Percentiles rank a stretch among this genome's conserved stretches.
These are phyloP conservation scores for Verticillium alfalfae DNA, from an alignment of 2,329 filamentous ascomycete genomes.

Conservation along the genomic window DNA sequence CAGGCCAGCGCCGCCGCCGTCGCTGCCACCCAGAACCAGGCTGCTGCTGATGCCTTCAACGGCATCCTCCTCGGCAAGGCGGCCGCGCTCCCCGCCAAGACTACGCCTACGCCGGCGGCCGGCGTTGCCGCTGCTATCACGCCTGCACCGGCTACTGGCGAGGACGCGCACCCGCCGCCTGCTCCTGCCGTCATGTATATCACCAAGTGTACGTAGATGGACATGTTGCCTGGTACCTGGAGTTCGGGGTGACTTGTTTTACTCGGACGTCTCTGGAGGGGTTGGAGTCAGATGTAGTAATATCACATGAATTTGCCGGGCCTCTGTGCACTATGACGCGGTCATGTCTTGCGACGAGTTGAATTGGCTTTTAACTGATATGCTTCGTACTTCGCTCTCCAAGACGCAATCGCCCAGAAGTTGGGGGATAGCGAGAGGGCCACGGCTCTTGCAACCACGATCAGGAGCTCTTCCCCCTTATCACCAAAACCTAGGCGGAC, in stretches of 20 bases:
- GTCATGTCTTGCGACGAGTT: too few species aligned
- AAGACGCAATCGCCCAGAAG: too few species aligned
- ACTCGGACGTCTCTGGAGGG: background rate
- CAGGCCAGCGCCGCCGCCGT: slow-evolving; percentile 10
- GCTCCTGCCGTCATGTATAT: background rate
- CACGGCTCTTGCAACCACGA: too few species aligned
- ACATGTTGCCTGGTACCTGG: background rate
- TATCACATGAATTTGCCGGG: background rate
- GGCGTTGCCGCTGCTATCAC: background rate
- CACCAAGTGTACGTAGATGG: background rate
- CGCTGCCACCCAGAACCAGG: slow-evolving; percentile 14
- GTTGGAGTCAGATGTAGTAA: background rate
- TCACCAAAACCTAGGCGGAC: too few species aligned
- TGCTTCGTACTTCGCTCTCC: too few species aligned
- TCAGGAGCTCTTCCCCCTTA: too few species aligned
- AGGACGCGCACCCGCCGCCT: background rate
- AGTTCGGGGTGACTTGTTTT: background rate
- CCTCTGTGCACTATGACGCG: too few species aligned
- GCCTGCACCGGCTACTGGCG: background rate
- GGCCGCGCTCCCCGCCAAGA: background rate
- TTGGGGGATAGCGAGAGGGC: too few species aligned
- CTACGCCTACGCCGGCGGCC: background rate
- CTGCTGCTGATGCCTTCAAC: slow-evolving; percentile 20
- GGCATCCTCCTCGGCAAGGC: slow-evolving; percentile 6
- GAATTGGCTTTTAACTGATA: too few species aligned